These are phyloP conservation scores for Penicillium sp. DNA, from an alignment of 2,329 filamentous ascomycete species.

Conservation along the genomic window DNA sequence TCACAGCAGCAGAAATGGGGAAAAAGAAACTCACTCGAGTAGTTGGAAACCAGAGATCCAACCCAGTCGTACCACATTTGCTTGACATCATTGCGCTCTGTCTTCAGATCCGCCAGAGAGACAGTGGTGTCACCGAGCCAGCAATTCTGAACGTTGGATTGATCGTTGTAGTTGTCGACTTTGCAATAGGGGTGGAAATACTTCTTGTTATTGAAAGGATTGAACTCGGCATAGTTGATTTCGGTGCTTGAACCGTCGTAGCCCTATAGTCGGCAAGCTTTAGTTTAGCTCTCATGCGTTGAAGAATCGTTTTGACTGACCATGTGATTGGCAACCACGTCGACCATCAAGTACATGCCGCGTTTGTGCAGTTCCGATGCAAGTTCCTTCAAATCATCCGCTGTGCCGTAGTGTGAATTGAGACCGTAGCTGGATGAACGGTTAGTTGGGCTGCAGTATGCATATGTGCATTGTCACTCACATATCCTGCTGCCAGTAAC, in stretches of 20 bases:
- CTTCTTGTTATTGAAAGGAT: conserved; percentile 56
- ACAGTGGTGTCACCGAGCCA: conserved; percentile 57
- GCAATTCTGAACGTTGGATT: conserved; percentile 50
- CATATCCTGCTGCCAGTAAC: conserved; percentile 54
- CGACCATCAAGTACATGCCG: conserved; percentile 64
- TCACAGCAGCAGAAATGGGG: not conserved
- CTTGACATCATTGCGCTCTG: conserved; percentile 52
- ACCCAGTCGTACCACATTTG: conserved; percentile 62
- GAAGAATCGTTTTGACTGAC: not conserved
- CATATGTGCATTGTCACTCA: conserved; percentile 11
- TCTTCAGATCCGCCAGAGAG: conserved; percentile 64
- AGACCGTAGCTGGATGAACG: conserved; percentile 43
- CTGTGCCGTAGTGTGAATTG: conserved; percentile 61
- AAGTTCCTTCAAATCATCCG: conserved; percentile 60
- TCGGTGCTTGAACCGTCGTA: conserved; percentile 49
- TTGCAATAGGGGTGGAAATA: conserved; percentile 64
- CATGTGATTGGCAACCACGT: conserved; percentile 48
- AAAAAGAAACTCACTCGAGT: conserved; percentile 53
- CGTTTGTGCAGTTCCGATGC: conserved; percentile 56
- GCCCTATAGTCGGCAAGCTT: conserved; percentile 28
- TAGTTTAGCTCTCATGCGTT: not conserved
- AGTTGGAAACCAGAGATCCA: conserved; percentile 57
- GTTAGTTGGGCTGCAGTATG: not conserved
- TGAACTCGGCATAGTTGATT: conserved; percentile 56
- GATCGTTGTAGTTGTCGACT: conserved; percentile 55